Base-by-base conservation (phyloP, 768 basidiomycete species). In the Psilocybe cubensis region DNA sequence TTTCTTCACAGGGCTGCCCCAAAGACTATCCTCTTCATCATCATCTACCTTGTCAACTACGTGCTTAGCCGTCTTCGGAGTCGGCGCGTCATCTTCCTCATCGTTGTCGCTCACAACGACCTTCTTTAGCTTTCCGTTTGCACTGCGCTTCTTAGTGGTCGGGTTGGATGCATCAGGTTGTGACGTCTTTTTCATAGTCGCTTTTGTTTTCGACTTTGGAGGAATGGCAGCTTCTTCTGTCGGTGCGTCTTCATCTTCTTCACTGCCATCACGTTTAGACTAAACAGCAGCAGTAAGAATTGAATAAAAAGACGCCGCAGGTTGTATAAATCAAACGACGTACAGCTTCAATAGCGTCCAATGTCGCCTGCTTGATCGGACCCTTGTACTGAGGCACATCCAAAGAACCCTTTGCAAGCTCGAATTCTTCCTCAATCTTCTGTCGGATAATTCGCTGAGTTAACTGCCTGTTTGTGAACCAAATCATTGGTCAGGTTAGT, bases 391-490 rank as follows among this genome's bases (percentile, higher is more conserved):
- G 71, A 18, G 71, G 65, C 24, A 57, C 63, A 25, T 79, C 77
- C 38, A 89, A 68, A 2, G 72, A 64, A 0, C 81, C 83, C 4
- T 70, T 60, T 8, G 76, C 73, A n/a, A 89, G 67, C 3, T 62
- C 56, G 42, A 86, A 73, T 21, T 74, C 61, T 23, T 71, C 62
- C 68, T 87, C 87, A 1, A 88, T 51, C n/a, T 74, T 64, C 54
- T 72, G 67, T 11, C 87, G 80, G 23, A 88, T 74, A 11, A 79
- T 72, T 21, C 81, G 80, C 14, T 76, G 76, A 1, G 86, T 87
- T 21, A 80, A 62, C 6, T 65, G 52, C 33, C 83, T 85, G 24
- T 46, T 12, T 10, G 3, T 25, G 6, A 3, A 11, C 27, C 18
- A 14, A 43, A n/a, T 28, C 21, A 31, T 8, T 23, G 33, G 27